Evolutionary conservation across 1,284 basidiomycete genomes (phyloP), one percentile per base, ranked within the genome.

Genomic region (Trichosporon sp.): DNA sequence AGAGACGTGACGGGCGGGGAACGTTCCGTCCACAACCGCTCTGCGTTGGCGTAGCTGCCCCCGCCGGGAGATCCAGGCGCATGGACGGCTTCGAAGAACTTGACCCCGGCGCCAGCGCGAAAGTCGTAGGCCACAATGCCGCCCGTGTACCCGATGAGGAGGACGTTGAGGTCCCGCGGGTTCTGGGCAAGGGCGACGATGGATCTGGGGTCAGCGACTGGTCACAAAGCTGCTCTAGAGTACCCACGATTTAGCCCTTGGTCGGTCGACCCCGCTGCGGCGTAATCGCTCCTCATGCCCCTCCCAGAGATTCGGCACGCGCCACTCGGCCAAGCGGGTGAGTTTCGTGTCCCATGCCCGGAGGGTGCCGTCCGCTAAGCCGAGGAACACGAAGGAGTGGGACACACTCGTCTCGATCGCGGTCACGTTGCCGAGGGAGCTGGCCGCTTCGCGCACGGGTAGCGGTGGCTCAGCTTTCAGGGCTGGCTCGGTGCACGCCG

Each of bases 131-230:
- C 84, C 26, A 91, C 86, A 4, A 94, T 86, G 1, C 92, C 93
- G 19, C 91, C 91, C 85, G 90, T 89, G 82, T 94, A 96, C 1
- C 90, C 92, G 32, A 96, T 86, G 66, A 96, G 90, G 7, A 96
- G 77, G 19, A 91, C 85, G 79, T 93, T 92, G 54, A 96, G 81
- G 78, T 96, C 90, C 70, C 92, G 86, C 1, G 94, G 94, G 81
- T 95, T 92, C 19, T 89, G 84, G 4, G 90, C 86, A 14, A 90
- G 59, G 2, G 59, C 59, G 31, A 11, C n/a, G 32, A 63, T 35
- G 32, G 59, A 63, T 3, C 59, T 63, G 31, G 6, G 2, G 35
- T 63, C 4, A 63, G 35, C 59, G 26, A 26, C 26, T 26, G 26
- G 26, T 26, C 26, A 26, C 26, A 26, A 26, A 26, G 26, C 26